These are phyloP conservation scores for Elongisporangium prolatum DNA, from an alignment of 352 stramenopile genomes.

Conservation along the genomic window DNA sequence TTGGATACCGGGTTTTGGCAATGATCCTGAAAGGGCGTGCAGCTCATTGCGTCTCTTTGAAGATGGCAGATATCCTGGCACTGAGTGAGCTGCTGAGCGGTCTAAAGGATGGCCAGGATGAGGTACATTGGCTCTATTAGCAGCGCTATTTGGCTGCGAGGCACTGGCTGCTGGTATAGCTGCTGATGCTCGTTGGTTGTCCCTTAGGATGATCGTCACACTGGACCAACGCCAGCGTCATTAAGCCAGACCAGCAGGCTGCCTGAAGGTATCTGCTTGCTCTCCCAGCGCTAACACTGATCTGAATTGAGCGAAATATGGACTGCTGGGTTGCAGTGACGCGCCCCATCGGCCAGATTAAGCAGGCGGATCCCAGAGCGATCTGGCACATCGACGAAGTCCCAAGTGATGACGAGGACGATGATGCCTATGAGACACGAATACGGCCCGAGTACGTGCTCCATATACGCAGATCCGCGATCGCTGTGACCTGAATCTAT, in stretches of 20 bases:
- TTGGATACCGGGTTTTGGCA: no score
- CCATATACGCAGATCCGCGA: background rate
- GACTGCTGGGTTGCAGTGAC: conserved; percentile 21
- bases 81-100: conserved; percentile 27
- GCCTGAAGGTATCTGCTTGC: conserved; percentile 28
- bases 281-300: background rate
- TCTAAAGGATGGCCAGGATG: conserved; percentile 19
- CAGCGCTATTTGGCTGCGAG: background rate
- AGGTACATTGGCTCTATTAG: conserved; percentile 9
- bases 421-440: conserved; percentile 54
- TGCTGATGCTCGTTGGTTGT: background rate
- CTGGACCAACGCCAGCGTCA: background rate
- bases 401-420: conserved; percentile 70
- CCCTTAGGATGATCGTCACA: no score
- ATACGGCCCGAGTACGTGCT: conserved; percentile 37
- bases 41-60: background rate
- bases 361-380: conserved; percentile 44
- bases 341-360: conserved; percentile 71
- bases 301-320: background rate
- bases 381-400: conserved; percentile 76
- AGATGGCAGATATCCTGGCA: conserved; percentile 20
- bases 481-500: background rate
- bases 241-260: conserved; percentile 3
- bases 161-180: background rate
- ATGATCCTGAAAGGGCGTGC: no score